Evolutionary conservation across 108 stramenopile species (phyloP).

Genomic region (Pseudonitzschia delicatissima): DNA sequence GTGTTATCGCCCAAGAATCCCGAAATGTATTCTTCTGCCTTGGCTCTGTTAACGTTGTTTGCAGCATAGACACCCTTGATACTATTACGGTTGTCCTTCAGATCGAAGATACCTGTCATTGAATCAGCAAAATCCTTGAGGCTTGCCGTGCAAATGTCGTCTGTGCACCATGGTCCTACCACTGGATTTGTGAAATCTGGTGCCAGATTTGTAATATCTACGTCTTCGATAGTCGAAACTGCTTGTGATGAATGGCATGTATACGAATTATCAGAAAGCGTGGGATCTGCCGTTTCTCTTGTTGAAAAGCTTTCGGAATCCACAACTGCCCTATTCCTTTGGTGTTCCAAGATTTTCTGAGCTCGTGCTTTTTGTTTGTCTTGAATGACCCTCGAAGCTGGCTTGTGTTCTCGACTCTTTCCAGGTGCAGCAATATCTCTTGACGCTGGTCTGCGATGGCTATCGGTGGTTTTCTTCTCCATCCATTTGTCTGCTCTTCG

Average conservation of each 20-base stretch:
- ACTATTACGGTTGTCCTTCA: conserved; percentile 17
- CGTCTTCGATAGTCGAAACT: conserved; percentile 25
- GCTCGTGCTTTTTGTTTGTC: too few species aligned
- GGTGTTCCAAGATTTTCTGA: too few species aligned
- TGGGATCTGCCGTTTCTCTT: too few species aligned
- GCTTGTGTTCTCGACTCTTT: too few species aligned
- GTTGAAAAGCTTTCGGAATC: too few species aligned
- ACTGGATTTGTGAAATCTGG: conserved; percentile 17
- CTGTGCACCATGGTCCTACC: conserved; percentile 40
- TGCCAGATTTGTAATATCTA: conserved; percentile 18
- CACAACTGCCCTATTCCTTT: too few species aligned
- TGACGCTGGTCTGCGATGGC: too few species aligned
- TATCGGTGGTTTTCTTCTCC: too few species aligned
- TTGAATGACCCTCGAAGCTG: too few species aligned
- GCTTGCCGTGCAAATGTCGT: conserved; percentile 39
- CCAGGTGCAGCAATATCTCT: too few species aligned
- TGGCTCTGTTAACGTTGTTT: conserved; percentile 1
- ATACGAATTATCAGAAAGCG: too few species aligned
- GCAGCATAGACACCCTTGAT: not conserved
- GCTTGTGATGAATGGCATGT: not conserved
- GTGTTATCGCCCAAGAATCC: conserved; percentile 16
- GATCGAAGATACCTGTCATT: conserved; percentile 40
- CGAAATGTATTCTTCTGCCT: conserved; percentile 37
- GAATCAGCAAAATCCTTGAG: conserved; percentile 46
- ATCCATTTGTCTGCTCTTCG: too few species aligned